These are phyloP conservation scores for Heterococcus sp. DNA, from an alignment of 108 stramenopile species.

Conservation along the genomic window DNA sequence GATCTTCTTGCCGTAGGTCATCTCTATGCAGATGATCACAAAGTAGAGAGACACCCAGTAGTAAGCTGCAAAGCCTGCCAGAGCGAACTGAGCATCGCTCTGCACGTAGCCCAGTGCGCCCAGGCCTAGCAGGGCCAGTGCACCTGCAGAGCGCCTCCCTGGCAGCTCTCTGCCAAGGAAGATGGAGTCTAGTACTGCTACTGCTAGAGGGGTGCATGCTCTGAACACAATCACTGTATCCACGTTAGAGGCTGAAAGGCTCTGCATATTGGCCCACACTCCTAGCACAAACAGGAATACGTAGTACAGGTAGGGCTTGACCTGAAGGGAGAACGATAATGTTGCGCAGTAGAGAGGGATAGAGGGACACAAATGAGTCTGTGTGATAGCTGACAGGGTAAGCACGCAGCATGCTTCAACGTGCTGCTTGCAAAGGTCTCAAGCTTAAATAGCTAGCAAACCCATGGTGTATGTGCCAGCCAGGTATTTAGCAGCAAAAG, in stretches of 20 bases:
- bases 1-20: conserved; percentile 37
- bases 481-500: too few species aligned
- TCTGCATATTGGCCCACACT: conserved; percentile 51
- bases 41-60: conserved; percentile 15
- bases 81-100: conserved; percentile 8
- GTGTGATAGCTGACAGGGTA: too few species aligned
- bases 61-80: conserved; percentile 8
- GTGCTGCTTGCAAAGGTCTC: too few species aligned
- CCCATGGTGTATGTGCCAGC: too few species aligned
- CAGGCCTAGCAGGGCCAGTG: conserved; percentile 54
- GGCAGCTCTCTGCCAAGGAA: conserved; percentile 79
- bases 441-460: too few species aligned
- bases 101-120: conserved; percentile 8
- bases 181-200: conserved; percentile 70
- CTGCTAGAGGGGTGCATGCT: conserved; percentile 72
- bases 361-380: too few species aligned
- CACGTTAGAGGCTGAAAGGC: conserved; percentile 72
- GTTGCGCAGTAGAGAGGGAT: too few species aligned
- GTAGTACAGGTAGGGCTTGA: conserved; percentile 16
- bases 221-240: conserved; percentile 90
- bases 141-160: conserved; percentile 61
- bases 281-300: conserved; percentile 4
- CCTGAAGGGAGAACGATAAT: neutral
- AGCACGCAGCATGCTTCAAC: too few species aligned
- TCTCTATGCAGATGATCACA: conserved; percentile 14